A percentile compares a stretch with the other conserved stretches of the same genome.
Evolutionary conservation across 2,329 filamentous ascomycete species (phyloP).

Genomic region (Ceratocystis papillata): DNA sequence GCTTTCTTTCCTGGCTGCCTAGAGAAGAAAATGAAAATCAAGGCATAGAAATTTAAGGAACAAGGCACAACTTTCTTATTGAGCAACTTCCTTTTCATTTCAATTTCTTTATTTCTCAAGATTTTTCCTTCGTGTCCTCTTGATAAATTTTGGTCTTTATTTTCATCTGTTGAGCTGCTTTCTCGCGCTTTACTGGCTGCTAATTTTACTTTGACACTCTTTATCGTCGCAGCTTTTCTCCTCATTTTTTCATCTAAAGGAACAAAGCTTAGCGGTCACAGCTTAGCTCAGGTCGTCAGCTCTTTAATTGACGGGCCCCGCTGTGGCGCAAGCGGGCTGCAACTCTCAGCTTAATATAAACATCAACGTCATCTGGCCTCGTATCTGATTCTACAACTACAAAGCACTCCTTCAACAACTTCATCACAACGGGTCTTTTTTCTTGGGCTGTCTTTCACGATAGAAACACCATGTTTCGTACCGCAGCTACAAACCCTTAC

Average conservation of each 20-base stretch:
- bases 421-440: not conserved
- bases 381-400: slow-evolving; percentile 23
- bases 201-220: not conserved
- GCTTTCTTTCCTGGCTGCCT: slow-evolving; percentile 3
- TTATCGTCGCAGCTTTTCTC: not conserved
- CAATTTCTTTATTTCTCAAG: not conserved
- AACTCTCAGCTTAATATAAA: not conserved
- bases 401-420: not conserved
- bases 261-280: not conserved
- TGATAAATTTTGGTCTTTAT: not conserved
- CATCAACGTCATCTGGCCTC: slow-evolving; percentile 9
- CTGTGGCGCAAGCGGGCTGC: slow-evolving; percentile 15
- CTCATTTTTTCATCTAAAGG: not conserved
- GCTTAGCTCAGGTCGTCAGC: not conserved
- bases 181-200: not conserved
- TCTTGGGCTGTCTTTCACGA: slow-evolving; percentile 12
- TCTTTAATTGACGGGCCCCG: slow-evolving; percentile 16
- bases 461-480: slow-evolving; percentile 44
- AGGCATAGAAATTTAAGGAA: not conserved
- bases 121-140: not conserved
- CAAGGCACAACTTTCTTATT: not conserved
- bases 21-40: not conserved
- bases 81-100: not conserved
- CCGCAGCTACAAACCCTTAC: slow-evolving; percentile 47
- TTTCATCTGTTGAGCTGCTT: not conserved